phyloP scores from a whole-genome alignment of 2,329 filamentous ascomycete genomes.

The Fusarium dimerum region DNA sequence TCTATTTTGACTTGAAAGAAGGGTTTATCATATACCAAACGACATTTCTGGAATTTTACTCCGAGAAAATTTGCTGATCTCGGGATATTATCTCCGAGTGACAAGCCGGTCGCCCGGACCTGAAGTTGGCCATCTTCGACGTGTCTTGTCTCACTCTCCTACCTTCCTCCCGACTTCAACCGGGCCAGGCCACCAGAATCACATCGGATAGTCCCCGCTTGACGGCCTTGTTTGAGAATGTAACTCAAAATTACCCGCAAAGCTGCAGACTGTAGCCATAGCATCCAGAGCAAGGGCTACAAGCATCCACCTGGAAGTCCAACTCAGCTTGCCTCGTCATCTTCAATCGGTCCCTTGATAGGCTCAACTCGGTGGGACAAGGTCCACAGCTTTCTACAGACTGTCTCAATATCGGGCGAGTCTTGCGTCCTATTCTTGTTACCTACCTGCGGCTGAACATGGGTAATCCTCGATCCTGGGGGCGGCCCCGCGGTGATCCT shows the following conservation, averaged over 20 bases:
- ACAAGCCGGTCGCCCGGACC: conserved; percentile 1
- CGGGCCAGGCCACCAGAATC: conserved; percentile 6
- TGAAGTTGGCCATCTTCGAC: conserved; percentile 13
- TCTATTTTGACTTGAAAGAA: too few species aligned
- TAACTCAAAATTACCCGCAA: not conserved
- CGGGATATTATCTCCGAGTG: not conserved
- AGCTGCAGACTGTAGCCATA: not conserved
- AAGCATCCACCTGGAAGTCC: conserved; percentile 7
- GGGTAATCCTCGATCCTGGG: conserved; percentile 19
- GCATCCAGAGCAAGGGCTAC: not conserved
- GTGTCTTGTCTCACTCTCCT: not conserved
- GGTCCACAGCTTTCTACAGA: conserved; percentile 12
- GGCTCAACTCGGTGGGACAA: conserved; percentile 11
- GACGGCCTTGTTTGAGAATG: not conserved
- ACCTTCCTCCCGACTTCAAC: conserved; percentile 16
- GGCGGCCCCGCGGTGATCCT: conserved; percentile 10
- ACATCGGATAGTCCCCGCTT: conserved; percentile 1
- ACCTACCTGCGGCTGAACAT: conserved; percentile 14
- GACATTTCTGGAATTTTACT: too few species aligned
- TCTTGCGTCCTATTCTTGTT: not conserved
- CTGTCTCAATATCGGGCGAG: conserved; percentile 6
- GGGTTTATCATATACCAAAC: too few species aligned
- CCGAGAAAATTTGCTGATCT: not conserved
- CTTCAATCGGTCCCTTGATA: not conserved
- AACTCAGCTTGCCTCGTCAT: not conserved